Evolutionary conservation across 768 basidiomycete species (phyloP), one percentile per base, ranked within the genome.

Genomic region (Termitomyces heimii): DNA sequence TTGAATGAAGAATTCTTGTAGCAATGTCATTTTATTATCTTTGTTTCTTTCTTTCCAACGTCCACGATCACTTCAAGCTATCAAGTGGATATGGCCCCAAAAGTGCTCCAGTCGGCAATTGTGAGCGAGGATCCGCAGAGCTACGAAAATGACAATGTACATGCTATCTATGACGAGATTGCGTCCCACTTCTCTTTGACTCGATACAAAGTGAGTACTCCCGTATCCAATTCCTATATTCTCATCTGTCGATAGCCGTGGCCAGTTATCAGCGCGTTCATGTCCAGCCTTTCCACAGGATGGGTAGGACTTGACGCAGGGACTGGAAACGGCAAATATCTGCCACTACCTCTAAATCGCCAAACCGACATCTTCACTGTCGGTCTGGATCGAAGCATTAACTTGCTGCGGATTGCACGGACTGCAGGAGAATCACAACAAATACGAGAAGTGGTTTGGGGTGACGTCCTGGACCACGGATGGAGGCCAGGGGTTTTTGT

Each of bases 271-370:
- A 80, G 84, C 16, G 66, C 72, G 42, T 97, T 96, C 69, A 76
- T 97, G 26, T 76, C 81, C 7, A 81, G 78, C 42, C 67, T 97
- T 14, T 82, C 88, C 14, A 73, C 84, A 20, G 88, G 92, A 26
- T 92, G 85, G 75, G 75, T 97, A 35, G 96, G 96, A 12, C 78
- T 99, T 26, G 97, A 99, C 70, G 89, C 92, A 26, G 97, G 97
- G 5, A 93, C 93, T 26, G 97, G 97, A 1, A 99, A 99, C 63
- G 97, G 97, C 45, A 98, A 99, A 79, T 98, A 98, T 73, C 82
- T 98, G 2, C 86, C 90, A 3, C 71, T 92, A 1, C 88, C 89
- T 6, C 61, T 71, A 1, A 84, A 90, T 49, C 77, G 82, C 16
- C 84, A 84, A 5, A 74, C 74, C 1, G 77, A 77, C 28, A 69